Conservation (phyloP, 257 asterid species). For the Rhazya stricta region DNA sequence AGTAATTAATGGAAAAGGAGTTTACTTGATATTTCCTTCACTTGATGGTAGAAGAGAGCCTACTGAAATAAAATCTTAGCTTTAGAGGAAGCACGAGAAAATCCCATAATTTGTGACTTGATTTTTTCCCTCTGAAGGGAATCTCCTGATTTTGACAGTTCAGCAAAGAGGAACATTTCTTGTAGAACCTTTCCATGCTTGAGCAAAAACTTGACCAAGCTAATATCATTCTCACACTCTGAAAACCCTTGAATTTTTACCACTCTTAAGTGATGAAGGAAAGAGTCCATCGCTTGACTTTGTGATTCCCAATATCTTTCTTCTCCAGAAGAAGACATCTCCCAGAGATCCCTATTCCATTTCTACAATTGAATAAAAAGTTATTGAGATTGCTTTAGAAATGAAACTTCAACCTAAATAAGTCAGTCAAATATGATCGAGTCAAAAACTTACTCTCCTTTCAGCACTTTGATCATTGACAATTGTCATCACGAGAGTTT, state of each 20-base stretch:
- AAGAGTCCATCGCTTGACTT: slow-evolving; percentile 42
- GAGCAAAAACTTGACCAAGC: slow-evolving; percentile 58
- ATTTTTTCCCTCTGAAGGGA: slow-evolving; percentile 48
- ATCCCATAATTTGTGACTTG: slow-evolving; percentile 66
- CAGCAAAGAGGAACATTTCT: slow-evolving; percentile 40
- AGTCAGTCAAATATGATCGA: background rate
- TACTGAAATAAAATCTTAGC: slow-evolving; percentile 58
- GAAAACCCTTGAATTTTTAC: slow-evolving; percentile 66
- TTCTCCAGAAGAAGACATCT: slow-evolving; percentile 47
- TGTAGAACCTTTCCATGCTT: slow-evolving; percentile 62
- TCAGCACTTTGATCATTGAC: slow-evolving; percentile 24
- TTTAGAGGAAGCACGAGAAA: slow-evolving; percentile 60
- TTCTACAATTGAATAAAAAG: slow-evolving; percentile 24
- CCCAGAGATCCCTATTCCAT: slow-evolving; percentile 65
- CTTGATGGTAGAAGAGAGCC: background rate
- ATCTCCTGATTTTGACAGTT: slow-evolving; percentile 42
- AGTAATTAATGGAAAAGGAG: no score
- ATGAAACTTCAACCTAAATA: background rate
- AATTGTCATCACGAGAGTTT: slow-evolving; percentile 55
- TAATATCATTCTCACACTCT: slow-evolving; percentile 52
- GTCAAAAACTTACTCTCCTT: slow-evolving; percentile 42
- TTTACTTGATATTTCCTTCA: no score
- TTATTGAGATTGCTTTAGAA: background rate
- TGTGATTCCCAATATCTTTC: slow-evolving; percentile 81
- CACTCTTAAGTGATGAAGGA: slow-evolving; percentile 52